Evolutionary conservation across 495 filamentous ascomycete species (phyloP).

Genomic region (Margaritispora aquatica): DNA sequence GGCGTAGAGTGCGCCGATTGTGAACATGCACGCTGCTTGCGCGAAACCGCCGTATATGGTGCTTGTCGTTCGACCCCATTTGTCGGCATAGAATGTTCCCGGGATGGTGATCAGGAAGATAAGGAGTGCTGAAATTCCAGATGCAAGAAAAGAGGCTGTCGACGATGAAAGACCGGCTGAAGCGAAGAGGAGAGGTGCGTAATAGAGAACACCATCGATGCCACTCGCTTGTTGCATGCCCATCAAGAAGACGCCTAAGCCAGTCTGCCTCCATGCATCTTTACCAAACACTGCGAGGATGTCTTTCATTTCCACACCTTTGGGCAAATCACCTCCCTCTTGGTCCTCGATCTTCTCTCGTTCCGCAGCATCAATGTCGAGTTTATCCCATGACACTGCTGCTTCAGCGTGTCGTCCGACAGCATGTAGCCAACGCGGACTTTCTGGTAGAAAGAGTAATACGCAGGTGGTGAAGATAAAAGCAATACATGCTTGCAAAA

Average conservation of each 20-base stretch:
- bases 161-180: slow-evolving; percentile 40
- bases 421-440: slow-evolving; percentile 36
- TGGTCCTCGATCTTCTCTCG: slow-evolving; percentile 37
- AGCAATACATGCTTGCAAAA: slow-evolving; percentile 37
- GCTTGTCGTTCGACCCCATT: slow-evolving; percentile 54
- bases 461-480: slow-evolving; percentile 33
- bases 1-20: slow-evolving; percentile 42
- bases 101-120: slow-evolving; percentile 42
- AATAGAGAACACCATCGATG: slow-evolving; percentile 47
- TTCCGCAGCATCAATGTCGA: slow-evolving; percentile 44
- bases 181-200: slow-evolving; percentile 45
- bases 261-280: slow-evolving; percentile 34
- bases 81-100: slow-evolving; percentile 50
- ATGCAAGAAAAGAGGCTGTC: slow-evolving; percentile 43
- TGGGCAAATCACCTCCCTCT: slow-evolving; percentile 9
- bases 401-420: slow-evolving; percentile 31
- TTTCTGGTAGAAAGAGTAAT: slow-evolving; percentile 33
- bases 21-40: slow-evolving; percentile 31
- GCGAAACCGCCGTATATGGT: slow-evolving; percentile 49
- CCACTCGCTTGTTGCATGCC: slow-evolving; percentile 44
- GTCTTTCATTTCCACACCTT: slow-evolving; percentile 5
- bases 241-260: slow-evolving; percentile 41
- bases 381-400: slow-evolving; percentile 30
- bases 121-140: slow-evolving; percentile 43
- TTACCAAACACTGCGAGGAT: slow-evolving; percentile 30